A percentile compares a stretch with the other conserved stretches of the same genome.
phyloP scores from a whole-genome alignment of 768 basidiomycete genomes.

The Podaxis sp. region DNA sequence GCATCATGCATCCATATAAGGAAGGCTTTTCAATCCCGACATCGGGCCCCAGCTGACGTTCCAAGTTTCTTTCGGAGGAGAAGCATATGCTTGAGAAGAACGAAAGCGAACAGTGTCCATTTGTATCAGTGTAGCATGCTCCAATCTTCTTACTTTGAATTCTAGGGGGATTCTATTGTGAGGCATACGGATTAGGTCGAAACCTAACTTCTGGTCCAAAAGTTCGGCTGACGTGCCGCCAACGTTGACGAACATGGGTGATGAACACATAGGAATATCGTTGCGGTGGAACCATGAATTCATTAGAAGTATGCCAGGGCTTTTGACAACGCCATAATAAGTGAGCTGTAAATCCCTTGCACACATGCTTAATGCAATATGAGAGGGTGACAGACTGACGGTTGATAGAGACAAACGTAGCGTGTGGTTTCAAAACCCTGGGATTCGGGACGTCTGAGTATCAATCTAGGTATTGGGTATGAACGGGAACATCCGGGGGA shows the following conservation, averaged over 20 bases:
- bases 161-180: not conserved
- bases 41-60: constrained; percentile 9
- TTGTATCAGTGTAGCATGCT: constrained; percentile 1
- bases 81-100: constrained; percentile 8
- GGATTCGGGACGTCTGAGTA: not conserved
- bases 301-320: not conserved
- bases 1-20: not conserved
- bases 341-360: not conserved
- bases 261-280: not conserved
- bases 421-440: not conserved
- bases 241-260: not conserved
- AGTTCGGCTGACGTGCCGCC: not conserved
- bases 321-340: not conserved
- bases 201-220: not conserved
- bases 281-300: not conserved
- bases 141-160: not conserved
- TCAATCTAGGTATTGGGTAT: not conserved
- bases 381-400: not conserved
- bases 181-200: not conserved
- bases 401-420: not conserved
- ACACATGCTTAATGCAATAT: not conserved
- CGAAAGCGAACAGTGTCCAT: constrained; percentile 4
- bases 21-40: constrained; percentile 9
- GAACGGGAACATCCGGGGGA: not conserved
- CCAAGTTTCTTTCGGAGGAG: constrained; percentile 2